phyloP scores from a whole-genome alignment of 1,139 yeast genomes.

The Suhomyces bokatorum region DNA sequence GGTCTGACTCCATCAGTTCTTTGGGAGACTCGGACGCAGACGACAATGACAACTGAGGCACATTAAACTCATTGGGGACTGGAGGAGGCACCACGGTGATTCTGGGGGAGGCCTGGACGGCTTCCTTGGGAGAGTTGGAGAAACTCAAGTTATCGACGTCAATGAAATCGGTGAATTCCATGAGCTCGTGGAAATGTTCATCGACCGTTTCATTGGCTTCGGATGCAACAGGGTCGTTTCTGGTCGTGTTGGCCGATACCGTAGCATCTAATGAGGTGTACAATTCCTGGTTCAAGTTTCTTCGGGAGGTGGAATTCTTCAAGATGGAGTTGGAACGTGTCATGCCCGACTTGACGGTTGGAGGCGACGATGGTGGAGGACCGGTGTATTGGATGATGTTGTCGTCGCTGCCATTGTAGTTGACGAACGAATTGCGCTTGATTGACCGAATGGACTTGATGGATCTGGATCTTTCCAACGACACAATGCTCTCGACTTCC shows the following conservation, averaged over 20 bases:
- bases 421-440: slow-evolving; percentile 43
- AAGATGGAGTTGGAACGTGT: slow-evolving; percentile 54
- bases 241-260: neutral
- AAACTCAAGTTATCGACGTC: slow-evolving; percentile 54
- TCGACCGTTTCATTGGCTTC: slow-evolving; percentile 20
- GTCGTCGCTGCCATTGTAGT: slow-evolving; percentile 51
- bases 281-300: slow-evolving; percentile 16
- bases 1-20: slow-evolving; percentile 8
- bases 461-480: slow-evolving; percentile 70
- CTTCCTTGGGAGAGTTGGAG: slow-evolving; percentile 18
- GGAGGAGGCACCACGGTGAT: slow-evolving; percentile 5
- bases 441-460: slow-evolving; percentile 45
- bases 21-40: slow-evolving; percentile 9
- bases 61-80: slow-evolving; percentile 1
- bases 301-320: slow-evolving; percentile 33
- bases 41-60: slow-evolving; percentile 6
- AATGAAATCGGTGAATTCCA: slow-evolving; percentile 64
- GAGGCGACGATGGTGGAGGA: slow-evolving; percentile 17
- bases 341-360: slow-evolving; percentile 21
- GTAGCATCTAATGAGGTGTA: slow-evolving; percentile 15
- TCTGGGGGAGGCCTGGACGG: neutral
- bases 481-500: slow-evolving; percentile 74
- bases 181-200: slow-evolving; percentile 34
- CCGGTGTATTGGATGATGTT: slow-evolving; percentile 39
- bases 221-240: neutral